phyloP scores from a whole-genome alignment of 2,329 filamentous ascomycete species.

The Fusarium multiceps region DNA sequence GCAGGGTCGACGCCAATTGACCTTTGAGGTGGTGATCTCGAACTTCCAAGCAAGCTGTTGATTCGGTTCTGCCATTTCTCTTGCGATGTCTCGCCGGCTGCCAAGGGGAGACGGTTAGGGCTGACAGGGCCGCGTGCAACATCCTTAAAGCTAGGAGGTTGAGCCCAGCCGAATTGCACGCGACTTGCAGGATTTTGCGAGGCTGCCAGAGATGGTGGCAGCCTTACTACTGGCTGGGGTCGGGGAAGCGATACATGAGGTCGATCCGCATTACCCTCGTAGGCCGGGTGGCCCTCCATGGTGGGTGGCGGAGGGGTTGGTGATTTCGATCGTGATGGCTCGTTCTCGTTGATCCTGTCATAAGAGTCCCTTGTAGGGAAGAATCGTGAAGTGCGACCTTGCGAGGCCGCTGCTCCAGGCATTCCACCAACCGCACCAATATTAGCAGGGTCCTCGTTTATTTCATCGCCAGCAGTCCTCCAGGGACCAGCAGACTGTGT shows the following conservation, averaged over 20 bases:
- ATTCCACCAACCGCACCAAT: constrained; percentile 49
- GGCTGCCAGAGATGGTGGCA: constrained; percentile 69
- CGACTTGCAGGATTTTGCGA: constrained; percentile 43
- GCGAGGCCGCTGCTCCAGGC: constrained; percentile 53
- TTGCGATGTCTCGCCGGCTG: constrained; percentile 53
- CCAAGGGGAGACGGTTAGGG: constrained; percentile 37
- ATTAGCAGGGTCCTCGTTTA: constrained; percentile 42
- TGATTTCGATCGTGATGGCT: constrained; percentile 62
- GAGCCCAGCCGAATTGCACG: constrained; percentile 52
- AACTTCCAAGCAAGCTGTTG: constrained; percentile 79
- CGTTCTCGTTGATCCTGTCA: constrained; percentile 52
- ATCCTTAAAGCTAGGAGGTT: constrained; percentile 50
- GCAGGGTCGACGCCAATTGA: constrained; percentile 73
- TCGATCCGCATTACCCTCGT: constrained; percentile 71
- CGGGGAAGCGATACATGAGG: constrained; percentile 78
- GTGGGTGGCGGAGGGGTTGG: constrained; percentile 79
- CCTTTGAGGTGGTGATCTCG: constrained; percentile 69
- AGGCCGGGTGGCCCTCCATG: constrained; percentile 76
- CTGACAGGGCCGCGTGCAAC: constrained; percentile 38
- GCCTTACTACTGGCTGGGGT: constrained; percentile 79
- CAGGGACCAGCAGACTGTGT: constrained; percentile 46
- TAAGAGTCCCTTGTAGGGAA: constrained; percentile 67
- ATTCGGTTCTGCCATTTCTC: constrained; percentile 84
- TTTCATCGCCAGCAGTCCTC: constrained; percentile 48
- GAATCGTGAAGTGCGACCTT: constrained; percentile 68